Evolutionary conservation across 768 basidiomycete genomes (phyloP).

Genomic region (Mycena galopus): DNA sequence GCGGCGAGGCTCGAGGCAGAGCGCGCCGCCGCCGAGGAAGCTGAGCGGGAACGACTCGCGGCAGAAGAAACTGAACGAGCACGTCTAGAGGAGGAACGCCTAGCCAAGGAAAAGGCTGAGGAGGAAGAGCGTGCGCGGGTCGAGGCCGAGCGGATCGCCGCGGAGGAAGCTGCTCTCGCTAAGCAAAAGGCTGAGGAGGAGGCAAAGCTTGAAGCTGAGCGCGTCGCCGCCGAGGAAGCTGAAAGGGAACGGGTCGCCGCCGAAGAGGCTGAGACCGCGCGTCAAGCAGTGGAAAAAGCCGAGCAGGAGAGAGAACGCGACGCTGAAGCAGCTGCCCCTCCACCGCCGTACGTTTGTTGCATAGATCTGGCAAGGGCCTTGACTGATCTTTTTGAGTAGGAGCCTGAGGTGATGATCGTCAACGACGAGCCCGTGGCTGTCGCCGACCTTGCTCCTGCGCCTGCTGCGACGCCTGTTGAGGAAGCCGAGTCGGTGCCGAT

Average conservation of each 20-base stretch:
- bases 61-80: not conserved
- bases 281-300: constrained; percentile 2
- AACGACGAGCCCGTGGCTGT: constrained; percentile 17
- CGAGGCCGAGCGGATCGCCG: not conserved
- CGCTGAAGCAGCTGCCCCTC: not conserved
- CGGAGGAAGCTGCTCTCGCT: not conserved
- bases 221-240: not conserved
- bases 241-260: not conserved
- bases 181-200: not conserved
- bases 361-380: not conserved
- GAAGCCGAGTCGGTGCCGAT: constrained; percentile 16
- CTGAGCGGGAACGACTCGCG: not conserved
- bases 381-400: not conserved
- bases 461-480: constrained; percentile 2
- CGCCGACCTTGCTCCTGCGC: constrained; percentile 12
- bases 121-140: not conserved
- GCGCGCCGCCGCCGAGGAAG: not conserved
- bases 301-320: constrained; percentile 11
- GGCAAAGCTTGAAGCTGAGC: not conserved
- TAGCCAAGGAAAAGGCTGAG: constrained; percentile 10
- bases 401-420: constrained; percentile 22
- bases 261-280: constrained; percentile 5
- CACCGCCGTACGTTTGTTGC: not conserved
- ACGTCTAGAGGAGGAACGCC: not conserved
- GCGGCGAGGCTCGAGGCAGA: not conserved